Base-by-base conservation (phyloP, 495 filamentous ascomycete species). In the Penicillium turbatum region DNA sequence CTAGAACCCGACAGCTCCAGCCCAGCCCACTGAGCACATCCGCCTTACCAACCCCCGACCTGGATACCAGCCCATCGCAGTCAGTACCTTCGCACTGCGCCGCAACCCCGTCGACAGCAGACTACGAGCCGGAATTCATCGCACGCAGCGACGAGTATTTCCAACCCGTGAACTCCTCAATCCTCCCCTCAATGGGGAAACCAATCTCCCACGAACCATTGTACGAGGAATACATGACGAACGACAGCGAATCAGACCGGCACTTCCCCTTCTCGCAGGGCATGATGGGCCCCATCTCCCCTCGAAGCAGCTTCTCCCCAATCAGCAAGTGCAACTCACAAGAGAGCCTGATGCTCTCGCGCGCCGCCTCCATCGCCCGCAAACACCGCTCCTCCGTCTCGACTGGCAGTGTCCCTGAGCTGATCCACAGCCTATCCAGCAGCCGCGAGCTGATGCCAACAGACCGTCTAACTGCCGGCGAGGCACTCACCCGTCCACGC, bases 301-400 rank as follows among this genome's bases (percentile, higher is more conserved):
- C 71, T 7, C 70, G 77, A 27, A 81, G 75, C 61, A 81, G 77
- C 64, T 75, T 74, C 48, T 78, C 80, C 4, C 79, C 74, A 6
- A 78, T 81, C 41, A 83, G 80, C 72, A 82, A 81, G 48, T 78
- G 74, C 55, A 80, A 77, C 59, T 82, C 80, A 26, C 75, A 82
- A 46, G 81, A 82, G 55, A 82, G 79, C 60, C 67, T 82, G 32
- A 74, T 80, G 39, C 59, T 77, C 50, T 80, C 75, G 12, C 66
- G 77, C 47, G 67, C 70, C 10, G 67, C 74, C 26, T 78, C 77
- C 7, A 72, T 79, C 46, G 71, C 73, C 16, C 78, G 78, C 30
- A 78, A 78, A 48, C 77, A 76, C 56, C 80, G 79, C 54, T 83
- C 80, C 9, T 76, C 77, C 0, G 73, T 77, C 21, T 85, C 82